These are phyloP conservation scores for Aspergillus homomorphus DNA, from an alignment of 495 filamentous ascomycete species.

Conservation along the genomic window DNA sequence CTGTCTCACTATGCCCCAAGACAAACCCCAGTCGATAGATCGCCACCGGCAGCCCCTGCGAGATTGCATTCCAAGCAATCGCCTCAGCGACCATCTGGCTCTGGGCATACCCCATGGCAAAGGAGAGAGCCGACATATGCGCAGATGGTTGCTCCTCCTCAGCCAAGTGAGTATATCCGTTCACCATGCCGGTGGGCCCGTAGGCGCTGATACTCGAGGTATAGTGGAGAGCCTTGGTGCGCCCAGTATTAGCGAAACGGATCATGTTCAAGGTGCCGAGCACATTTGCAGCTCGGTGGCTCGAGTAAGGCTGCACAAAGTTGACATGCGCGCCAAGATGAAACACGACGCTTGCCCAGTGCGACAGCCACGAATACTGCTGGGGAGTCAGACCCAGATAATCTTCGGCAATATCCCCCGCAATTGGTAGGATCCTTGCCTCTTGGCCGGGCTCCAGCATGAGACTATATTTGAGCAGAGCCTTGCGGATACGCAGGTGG, in stretches of 20 bases:
- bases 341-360: constrained; percentile 15
- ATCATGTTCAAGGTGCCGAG: constrained; percentile 9
- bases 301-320: constrained; percentile 9
- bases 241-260: constrained; percentile 3
- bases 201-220: constrained; percentile 9
- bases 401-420: neutral
- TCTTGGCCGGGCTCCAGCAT: neutral
- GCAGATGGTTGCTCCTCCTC: constrained; percentile 6
- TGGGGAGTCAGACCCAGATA: neutral
- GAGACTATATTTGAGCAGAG: neutral
- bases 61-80: constrained; percentile 6
- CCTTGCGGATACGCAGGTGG: neutral
- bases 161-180: neutral
- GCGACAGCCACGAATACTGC: neutral
- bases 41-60: constrained; percentile 1
- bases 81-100: constrained; percentile 10
- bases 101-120: constrained; percentile 13
- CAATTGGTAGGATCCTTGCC: neutral
- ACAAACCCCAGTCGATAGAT: constrained; percentile 8
- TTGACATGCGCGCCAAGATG: constrained; percentile 16
- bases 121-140: constrained; percentile 1
- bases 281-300: constrained; percentile 8
- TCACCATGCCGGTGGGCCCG: constrained; percentile 7
- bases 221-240: constrained; percentile 15
- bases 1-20: constrained; percentile 7